phyloP scores from a whole-genome alignment of 176 grass and related monocot species.

The Oryza glumipatula region DNA sequence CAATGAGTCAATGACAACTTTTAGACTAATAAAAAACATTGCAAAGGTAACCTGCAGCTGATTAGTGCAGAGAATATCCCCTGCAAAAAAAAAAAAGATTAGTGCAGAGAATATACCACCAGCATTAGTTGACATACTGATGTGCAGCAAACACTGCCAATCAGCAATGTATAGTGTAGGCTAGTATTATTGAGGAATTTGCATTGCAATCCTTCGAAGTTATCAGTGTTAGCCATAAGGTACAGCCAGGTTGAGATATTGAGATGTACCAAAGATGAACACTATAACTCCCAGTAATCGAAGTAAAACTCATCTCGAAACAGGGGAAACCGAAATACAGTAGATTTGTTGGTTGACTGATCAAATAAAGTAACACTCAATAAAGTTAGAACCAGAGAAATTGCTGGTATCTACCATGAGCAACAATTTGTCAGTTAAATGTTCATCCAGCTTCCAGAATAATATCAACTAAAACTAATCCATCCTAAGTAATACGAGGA shows the following conservation, averaged over 20 bases:
- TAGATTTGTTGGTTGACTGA: conserved; percentile 2
- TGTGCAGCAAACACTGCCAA: not conserved
- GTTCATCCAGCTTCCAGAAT: conserved; percentile 8
- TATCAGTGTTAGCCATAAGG: not conserved
- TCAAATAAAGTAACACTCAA: conserved; percentile 6
- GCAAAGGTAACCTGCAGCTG: not conserved
- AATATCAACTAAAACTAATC: not conserved
- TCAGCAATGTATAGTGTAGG: not conserved
- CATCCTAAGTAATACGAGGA: not conserved
- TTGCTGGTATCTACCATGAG: not conserved
- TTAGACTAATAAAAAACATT: conserved; percentile 3
- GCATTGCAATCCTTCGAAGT: not conserved
- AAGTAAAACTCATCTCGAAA: not conserved
- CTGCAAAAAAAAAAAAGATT: not conserved
- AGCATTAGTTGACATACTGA: not conserved
- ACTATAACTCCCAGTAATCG: not conserved
- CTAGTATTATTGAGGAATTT: not conserved
- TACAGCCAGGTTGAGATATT: not conserved
- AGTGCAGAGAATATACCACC: not conserved
- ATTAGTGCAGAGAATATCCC: not conserved
- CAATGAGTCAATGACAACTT: not conserved
- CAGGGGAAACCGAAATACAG: not conserved
- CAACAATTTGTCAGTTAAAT: conserved; percentile 12
- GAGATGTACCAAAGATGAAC: not conserved
- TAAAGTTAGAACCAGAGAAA: not conserved